Evolutionary conservation across 345 rosid species (phyloP), one percentile per base, ranked within the genome.

Genomic region (Lepidium didymum): DNA sequence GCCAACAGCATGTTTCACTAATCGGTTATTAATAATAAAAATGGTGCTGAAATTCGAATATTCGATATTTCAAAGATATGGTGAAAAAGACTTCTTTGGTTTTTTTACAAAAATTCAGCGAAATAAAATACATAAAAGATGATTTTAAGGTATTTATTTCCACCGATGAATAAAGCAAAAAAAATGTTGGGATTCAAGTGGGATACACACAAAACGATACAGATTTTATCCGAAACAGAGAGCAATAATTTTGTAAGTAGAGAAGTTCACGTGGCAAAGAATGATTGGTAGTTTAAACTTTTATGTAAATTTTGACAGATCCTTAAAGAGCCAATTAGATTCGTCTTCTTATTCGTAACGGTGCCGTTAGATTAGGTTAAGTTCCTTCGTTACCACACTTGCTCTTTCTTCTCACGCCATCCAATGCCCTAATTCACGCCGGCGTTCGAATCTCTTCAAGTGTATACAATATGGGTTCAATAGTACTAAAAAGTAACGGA

Each of bases 221-320:
- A 57, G 61, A 73, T 40, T 64, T 56, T 56, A 73, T 73, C 65
- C 46, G 13, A 57, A 73, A 64, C 65, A 64, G 44, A 64, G 70
- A 38, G 60, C 71, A 72, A 72, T 56, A 38, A 72, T 57, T 64
- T 62, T 31, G 66, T 56, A 73, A 19, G 45, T 29, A 38, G 76
- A 56, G 46, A 49, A 42, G 35, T 11, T 40, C 60, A 72, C 70
- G 76, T 56, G 76, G 66, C 19, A 1, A 56, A 7, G 0, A 19
- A 73, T 73, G 11, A 73, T 56, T 64, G 66, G 76, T 56, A 3
- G 37, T 3, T 56, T 16, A 16, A 29, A 29, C 5, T 27, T 51
- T 6, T 19, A 29, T 12, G 52, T 72, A 64, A 56, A 71, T n/a
- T 11, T 4, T 40, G 76, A 73, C 66, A 73, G 76, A 73, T 64